A percentile compares a stretch with the other conserved stretches of the same genome.
These are phyloP conservation scores for Fusarium fracticaudum DNA, from an alignment of 2,329 filamentous ascomycete species.

Conservation along the genomic window DNA sequence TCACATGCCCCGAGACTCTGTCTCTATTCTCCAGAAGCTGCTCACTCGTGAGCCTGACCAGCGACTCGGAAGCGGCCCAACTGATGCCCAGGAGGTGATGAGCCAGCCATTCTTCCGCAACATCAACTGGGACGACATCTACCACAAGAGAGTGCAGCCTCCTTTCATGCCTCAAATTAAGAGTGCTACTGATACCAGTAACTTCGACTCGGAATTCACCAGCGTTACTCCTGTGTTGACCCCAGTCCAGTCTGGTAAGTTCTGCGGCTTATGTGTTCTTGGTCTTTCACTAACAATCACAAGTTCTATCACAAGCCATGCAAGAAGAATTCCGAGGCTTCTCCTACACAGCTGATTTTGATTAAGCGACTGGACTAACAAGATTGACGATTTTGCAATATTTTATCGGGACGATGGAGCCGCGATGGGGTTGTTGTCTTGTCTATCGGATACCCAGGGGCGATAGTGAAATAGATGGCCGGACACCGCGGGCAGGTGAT, in stretches of 20 bases:
- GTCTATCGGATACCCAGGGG: constrained; percentile 44
- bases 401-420: constrained; percentile 37
- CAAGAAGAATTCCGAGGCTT: constrained; percentile 99
- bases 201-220: constrained; percentile 98
- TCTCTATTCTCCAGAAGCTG: constrained; percentile 97
- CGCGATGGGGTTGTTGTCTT: constrained; percentile 42
- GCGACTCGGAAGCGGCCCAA: constrained; percentile 91
- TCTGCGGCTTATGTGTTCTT: neutral
- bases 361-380: constrained; percentile 55
- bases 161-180: constrained; percentile 92
- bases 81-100: constrained; percentile 98
- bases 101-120: constrained; percentile 98
- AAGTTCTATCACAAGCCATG: constrained; percentile 97
- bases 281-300: constrained; percentile 39
- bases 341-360: constrained; percentile 94
- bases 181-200: constrained; percentile 96
- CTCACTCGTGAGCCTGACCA: constrained; percentile 94
- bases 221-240: constrained; percentile 97
- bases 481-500: constrained; percentile 35
- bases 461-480: constrained; percentile 41
- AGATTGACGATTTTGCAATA: constrained; percentile 39
- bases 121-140: constrained; percentile 99
- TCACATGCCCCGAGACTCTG: constrained; percentile 97
- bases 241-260: constrained; percentile 94
- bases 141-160: constrained; percentile 89